Evolutionary conservation across 768 basidiomycete species (phyloP).

Genomic region (Lactarius vividus): DNA sequence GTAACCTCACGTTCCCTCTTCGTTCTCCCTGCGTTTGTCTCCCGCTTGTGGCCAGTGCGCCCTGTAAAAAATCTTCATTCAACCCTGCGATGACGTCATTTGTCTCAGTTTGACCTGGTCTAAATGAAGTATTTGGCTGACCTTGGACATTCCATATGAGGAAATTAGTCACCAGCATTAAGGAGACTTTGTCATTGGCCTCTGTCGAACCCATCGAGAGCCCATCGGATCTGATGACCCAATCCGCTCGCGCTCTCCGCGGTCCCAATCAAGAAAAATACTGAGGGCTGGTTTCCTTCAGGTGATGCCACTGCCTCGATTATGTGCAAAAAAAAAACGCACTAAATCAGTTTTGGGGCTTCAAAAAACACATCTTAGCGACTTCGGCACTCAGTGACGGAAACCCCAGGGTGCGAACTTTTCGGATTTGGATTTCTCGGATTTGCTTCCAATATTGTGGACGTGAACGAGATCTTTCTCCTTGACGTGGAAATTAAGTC

Average conservation of each 20-base stretch:
- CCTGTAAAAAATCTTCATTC: slow-evolving; percentile 17
- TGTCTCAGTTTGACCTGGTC: slow-evolving; percentile 6
- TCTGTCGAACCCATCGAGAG: slow-evolving; percentile 14
- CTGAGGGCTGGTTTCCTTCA: not conserved
- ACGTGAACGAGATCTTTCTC: not conserved
- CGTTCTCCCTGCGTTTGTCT: slow-evolving; percentile 8
- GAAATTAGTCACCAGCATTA: slow-evolving; percentile 12
- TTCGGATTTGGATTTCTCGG: not conserved
- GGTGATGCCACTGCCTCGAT: not conserved
- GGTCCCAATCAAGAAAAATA: not conserved
- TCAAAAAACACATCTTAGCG: not conserved
- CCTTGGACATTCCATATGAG: slow-evolving; percentile 16
- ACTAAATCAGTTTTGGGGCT: not conserved
- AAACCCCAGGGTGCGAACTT: not conserved
- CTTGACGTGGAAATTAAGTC: not conserved
- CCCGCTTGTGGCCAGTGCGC: not conserved
- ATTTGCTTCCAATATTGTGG: not conserved
- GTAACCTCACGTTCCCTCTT: slow-evolving; percentile 13
- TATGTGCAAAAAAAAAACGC: not conserved
- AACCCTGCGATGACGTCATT: slow-evolving; percentile 23
- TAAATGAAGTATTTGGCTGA: slow-evolving; percentile 10
- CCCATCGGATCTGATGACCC: slow-evolving; percentile 11
- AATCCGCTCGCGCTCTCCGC: slow-evolving; percentile 11
- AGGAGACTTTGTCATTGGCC: slow-evolving; percentile 21
- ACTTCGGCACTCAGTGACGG: not conserved